A percentile compares a stretch with the other conserved stretches of the same genome.
These are phyloP conservation scores for Blastomyces parvus DNA, from an alignment of 2,329 filamentous ascomycete genomes.

Conservation along the genomic window DNA sequence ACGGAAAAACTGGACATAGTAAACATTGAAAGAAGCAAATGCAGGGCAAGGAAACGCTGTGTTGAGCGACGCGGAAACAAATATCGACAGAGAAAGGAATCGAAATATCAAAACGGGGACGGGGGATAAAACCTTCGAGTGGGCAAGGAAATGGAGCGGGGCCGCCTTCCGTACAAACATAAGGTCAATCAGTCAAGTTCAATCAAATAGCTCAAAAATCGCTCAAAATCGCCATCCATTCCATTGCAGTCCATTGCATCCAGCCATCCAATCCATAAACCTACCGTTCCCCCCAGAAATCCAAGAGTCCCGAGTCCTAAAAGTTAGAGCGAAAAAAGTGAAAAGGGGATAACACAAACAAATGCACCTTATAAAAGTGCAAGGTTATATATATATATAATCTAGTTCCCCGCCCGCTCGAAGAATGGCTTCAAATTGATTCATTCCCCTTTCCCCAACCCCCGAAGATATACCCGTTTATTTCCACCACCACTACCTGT, in stretches of 20 bases:
- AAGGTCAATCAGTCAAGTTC: neutral
- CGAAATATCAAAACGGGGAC: neutral
- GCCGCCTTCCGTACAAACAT: neutral
- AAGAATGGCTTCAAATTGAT: neutral
- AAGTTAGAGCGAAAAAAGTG: neutral
- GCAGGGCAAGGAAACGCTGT: constrained; percentile 3
- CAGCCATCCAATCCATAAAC: neutral
- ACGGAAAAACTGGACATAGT: neutral
- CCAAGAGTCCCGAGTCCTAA: neutral
- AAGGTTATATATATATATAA: neutral
- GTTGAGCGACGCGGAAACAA: neutral
- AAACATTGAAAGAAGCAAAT: neutral
- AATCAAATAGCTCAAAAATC: neutral
- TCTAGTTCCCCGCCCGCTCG: neutral
- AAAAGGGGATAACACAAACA: neutral
- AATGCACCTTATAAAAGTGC: too few species aligned
- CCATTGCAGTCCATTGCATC: neutral
- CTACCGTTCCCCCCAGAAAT: neutral
- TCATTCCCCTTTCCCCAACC: constrained; percentile 19
- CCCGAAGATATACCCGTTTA: constrained; percentile 31
- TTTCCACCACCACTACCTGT: constrained; percentile 29
- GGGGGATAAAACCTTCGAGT: constrained; percentile 2
- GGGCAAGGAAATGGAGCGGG: neutral
- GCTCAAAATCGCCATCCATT: neutral
- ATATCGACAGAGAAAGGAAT: constrained; percentile 5